Evolutionary conservation across 2,329 filamentous ascomycete species (phyloP).

Genomic region (Pseudogymnoascus sp.): DNA sequence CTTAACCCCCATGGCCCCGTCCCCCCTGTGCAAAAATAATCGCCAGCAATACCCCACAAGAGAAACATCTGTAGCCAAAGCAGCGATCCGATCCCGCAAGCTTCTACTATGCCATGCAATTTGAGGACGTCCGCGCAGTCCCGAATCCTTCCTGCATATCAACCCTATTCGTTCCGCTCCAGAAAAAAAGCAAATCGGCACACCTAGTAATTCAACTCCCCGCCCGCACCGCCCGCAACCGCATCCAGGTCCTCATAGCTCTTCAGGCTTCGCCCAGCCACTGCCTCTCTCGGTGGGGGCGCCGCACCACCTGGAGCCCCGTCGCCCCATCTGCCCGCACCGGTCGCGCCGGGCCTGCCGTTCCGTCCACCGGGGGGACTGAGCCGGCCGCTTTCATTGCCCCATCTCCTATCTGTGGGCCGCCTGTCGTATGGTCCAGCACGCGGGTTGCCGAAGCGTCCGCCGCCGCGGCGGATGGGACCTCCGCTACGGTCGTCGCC

Average conservation of each 20-base stretch:
- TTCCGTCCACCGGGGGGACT: constrained; percentile 44
- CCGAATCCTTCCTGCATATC: not conserved
- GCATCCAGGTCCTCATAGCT: constrained; percentile 97
- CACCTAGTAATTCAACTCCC: constrained; percentile 77
- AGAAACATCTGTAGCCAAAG: not conserved
- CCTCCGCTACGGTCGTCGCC: constrained; percentile 51
- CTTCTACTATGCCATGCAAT: constrained; percentile 5
- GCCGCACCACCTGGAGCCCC: constrained; percentile 64
- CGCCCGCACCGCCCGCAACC: constrained; percentile 61
- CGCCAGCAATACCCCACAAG: constrained; percentile 3
- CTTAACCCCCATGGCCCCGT: not conserved
- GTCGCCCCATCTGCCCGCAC: constrained; percentile 59
- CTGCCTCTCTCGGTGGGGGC: constrained; percentile 81
- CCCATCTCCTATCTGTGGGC: constrained; percentile 44
- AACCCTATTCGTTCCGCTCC: not conserved
- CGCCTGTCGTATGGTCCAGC: constrained; percentile 69
- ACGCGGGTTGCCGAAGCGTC: constrained; percentile 49
- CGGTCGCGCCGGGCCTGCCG: constrained; percentile 38
- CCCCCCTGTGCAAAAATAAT: not conserved
- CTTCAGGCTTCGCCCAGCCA: constrained; percentile 85
- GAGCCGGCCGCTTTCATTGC: constrained; percentile 37
- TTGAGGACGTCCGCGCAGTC: not conserved
- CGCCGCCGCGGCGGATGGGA: constrained; percentile 60
- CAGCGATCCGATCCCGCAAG: not conserved
- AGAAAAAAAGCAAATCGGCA: not conserved